Percentiles rank a stretch among this genome's conserved stretches.
These are phyloP conservation scores for Hanseniaspora lindneri DNA, from an alignment of 805 yeast species.

Conservation along the genomic window DNA sequence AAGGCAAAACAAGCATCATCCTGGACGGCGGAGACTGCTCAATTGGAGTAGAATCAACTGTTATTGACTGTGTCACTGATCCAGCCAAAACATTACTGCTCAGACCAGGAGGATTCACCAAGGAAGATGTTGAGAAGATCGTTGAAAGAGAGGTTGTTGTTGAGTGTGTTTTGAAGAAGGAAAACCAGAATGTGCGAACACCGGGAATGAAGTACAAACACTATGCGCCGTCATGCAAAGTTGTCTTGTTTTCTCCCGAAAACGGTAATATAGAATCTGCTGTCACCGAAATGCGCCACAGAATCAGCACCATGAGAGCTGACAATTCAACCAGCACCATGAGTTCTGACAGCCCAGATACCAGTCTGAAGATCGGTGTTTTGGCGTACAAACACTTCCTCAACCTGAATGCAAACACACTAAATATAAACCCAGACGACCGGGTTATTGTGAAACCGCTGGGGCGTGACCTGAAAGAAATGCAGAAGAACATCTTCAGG, in stretches of 20 bases:
- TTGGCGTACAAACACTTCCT: conserved; percentile 42
- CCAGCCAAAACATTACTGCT: conserved; percentile 65
- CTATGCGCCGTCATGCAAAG: conserved; percentile 83
- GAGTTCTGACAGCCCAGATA: too few relatives aligned
- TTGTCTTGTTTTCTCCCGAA: conserved; percentile 48
- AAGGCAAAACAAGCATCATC: conserved; percentile 70
- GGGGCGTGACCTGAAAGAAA: conserved; percentile 40
- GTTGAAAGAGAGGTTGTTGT: conserved; percentile 54
- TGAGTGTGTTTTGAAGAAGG: conserved; percentile 29
- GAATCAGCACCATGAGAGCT: conserved; percentile 21
- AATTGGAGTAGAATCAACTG: conserved; percentile 91
- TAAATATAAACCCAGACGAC: neutral
- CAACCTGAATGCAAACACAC: conserved; percentile 27
- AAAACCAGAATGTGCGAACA: conserved; percentile 68
- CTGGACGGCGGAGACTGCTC: conserved; percentile 81
- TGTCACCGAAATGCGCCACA: neutral
- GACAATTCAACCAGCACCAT: conserved; percentile 23
- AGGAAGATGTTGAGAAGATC: conserved; percentile 47
- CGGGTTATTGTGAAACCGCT: conserved; percentile 25
- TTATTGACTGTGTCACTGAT: conserved; percentile 70
- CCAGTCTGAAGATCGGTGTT: conserved; percentile 10
- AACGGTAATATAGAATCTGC: conserved; percentile 30
- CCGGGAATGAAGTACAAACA: conserved; percentile 98
- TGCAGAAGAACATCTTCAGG: conserved; percentile 66
- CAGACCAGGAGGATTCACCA: conserved; percentile 87